Conservation (phyloP, 1,284 basidiomycete genomes). For the Trichosporon ovoides region DNA sequence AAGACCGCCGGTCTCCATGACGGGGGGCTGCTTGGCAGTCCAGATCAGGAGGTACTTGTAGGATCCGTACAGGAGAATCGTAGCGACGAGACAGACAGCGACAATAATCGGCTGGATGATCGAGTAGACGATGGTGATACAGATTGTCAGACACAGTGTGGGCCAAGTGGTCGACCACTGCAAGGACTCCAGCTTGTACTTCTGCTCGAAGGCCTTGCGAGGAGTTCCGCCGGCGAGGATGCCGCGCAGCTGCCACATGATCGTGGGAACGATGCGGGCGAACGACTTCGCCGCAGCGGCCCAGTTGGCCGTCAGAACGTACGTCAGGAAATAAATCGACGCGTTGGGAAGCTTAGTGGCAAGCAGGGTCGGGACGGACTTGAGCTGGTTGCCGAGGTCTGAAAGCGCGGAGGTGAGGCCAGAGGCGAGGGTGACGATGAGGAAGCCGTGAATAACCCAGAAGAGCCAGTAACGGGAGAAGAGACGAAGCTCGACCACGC, state of each 20-base stretch:
- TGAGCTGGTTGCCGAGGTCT: conserved; percentile 59
- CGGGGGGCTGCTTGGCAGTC: conserved; percentile 46
- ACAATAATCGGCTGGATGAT: conserved; percentile 48
- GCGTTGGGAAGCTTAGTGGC: conserved; percentile 73
- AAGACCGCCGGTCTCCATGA: conserved; percentile 47
- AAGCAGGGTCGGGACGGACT: conserved; percentile 61
- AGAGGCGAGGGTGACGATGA: conserved; percentile 74
- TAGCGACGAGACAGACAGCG: conserved; percentile 37
- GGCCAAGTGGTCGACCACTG: conserved; percentile 42
- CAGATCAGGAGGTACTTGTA: conserved; percentile 49
- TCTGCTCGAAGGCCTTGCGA: conserved; percentile 52
- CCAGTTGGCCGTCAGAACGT: conserved; percentile 52
- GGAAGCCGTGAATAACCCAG: conserved; percentile 84
- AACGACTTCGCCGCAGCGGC: conserved; percentile 72
- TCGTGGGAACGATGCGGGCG: conserved; percentile 67
- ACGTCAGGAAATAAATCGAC: conserved; percentile 88
- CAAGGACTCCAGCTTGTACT: conserved; percentile 40
- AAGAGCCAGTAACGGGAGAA: conserved; percentile 92
- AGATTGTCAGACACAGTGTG: conserved; percentile 39
- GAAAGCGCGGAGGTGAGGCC: conserved; percentile 70
- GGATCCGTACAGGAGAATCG: conserved; percentile 41
- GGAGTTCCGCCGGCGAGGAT: conserved; percentile 83
- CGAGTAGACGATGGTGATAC: conserved; percentile 47
- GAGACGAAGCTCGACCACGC: conserved; percentile 78
- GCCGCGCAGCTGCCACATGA: conserved; percentile 80